phyloP scores from a whole-genome alignment of 495 filamentous ascomycete species.

The Penicillium maclennaniae region DNA sequence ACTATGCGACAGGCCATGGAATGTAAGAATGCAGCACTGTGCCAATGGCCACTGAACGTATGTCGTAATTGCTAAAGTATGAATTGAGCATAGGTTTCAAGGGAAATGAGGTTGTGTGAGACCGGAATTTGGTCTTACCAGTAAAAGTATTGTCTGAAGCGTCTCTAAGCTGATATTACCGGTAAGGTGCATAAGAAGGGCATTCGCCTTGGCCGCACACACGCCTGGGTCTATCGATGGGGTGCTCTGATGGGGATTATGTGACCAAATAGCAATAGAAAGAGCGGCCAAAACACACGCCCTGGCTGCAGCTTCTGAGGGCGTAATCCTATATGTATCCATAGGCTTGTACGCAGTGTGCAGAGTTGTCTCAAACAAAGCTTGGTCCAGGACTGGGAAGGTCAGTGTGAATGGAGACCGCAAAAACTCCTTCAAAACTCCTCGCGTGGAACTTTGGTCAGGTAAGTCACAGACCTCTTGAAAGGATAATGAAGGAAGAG shows the following conservation, averaged over 20 bases:
- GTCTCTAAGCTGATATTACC: conserved; percentile 2
- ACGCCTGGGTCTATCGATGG: background rate
- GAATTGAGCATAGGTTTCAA: too few species aligned
- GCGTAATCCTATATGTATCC: background rate
- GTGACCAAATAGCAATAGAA: conserved; percentile 2
- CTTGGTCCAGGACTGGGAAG: conserved; percentile 10
- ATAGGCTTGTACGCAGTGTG: conserved; percentile 9
- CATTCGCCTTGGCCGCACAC: conserved; percentile 8
- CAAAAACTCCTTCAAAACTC: conserved; percentile 2
- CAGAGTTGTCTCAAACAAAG: conserved; percentile 6
- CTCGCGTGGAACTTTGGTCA: background rate
- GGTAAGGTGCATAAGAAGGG: background rate
- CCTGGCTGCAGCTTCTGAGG: conserved; percentile 5
- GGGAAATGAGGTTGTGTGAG: too few species aligned
- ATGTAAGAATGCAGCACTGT: conserved; percentile 8
- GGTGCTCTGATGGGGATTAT: background rate
- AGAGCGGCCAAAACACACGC: conserved; percentile 11
- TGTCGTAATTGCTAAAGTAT: conserved; percentile 12
- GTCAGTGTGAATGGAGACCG: conserved; percentile 1
- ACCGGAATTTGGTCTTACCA: conserved; percentile 16
- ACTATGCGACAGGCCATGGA: conserved; percentile 15
- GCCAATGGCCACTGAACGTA: conserved; percentile 10
- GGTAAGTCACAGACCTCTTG: conserved; percentile 10
- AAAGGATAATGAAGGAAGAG: background rate
- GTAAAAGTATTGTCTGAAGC: conserved; percentile 10